These are phyloP conservation scores for Cryptococcus amylolentus DNA, from an alignment of 1,284 basidiomycete species.

Conservation along the genomic window DNA sequence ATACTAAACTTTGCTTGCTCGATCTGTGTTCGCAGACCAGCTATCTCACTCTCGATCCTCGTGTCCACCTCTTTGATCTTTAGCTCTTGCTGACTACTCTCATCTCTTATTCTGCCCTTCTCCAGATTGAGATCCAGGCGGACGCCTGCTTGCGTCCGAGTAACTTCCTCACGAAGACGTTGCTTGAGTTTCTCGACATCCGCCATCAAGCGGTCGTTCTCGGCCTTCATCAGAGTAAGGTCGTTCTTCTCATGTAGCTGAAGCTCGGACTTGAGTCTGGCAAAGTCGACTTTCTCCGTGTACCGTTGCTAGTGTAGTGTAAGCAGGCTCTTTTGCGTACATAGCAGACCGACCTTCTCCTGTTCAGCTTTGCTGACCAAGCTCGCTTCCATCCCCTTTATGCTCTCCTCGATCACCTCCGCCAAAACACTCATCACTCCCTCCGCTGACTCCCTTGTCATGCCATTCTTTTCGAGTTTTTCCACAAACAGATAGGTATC, in stretches of 20 bases:
- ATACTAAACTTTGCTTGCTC: constrained; percentile 75
- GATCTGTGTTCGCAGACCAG: constrained; percentile 80
- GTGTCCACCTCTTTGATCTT: constrained; percentile 99
- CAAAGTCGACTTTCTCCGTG: constrained; percentile 96
- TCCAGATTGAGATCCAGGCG: constrained; percentile 93
- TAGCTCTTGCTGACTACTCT: constrained; percentile 84
- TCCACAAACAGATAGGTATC: constrained; percentile 93
- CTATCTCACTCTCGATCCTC: constrained; percentile 94
- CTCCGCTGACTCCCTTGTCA: constrained; percentile 83
- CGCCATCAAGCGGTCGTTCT: constrained; percentile 84
- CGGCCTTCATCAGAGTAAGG: constrained; percentile 88
- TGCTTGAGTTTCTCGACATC: constrained; percentile 98
- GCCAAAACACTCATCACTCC: constrained; percentile 93
- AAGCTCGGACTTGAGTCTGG: constrained; percentile 91
- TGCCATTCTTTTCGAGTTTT: constrained; percentile 77
- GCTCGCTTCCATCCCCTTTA: constrained; percentile 86
- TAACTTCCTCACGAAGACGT: constrained; percentile 84
- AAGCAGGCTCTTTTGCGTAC: background rate
- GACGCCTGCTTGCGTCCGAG: constrained; percentile 88
- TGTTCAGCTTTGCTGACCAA: constrained; percentile 92
- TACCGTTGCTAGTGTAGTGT: constrained; percentile 69
- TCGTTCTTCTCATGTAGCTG: constrained; percentile 98
- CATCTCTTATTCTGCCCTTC: constrained; percentile 91
- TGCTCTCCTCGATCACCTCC: constrained; percentile 90
- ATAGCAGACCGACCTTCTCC: constrained; percentile 68